phyloP scores from a whole-genome alignment of 1,139 yeast species.

The Candida neerlandica region DNA sequence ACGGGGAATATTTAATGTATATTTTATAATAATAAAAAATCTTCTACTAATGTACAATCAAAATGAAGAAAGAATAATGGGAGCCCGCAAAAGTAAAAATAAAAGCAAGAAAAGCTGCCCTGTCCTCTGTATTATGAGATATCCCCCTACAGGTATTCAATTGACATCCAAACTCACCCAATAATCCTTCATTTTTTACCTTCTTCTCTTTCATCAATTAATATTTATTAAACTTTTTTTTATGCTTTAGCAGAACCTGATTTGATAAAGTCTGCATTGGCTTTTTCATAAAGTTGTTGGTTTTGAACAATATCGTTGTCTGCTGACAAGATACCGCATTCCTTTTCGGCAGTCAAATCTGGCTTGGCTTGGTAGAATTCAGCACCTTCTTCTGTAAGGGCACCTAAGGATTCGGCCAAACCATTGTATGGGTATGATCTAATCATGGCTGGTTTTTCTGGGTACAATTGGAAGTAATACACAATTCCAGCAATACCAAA shows the following conservation, averaged over 20 bases:
- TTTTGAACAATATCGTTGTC: conserved; percentile 33
- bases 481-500: conserved; percentile 57
- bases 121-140: too few species aligned
- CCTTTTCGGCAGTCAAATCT: conserved; percentile 42
- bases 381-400: conserved; percentile 53
- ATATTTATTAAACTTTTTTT: too few species aligned
- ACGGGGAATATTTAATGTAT: background rate
- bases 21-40: background rate
- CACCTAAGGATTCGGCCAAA: conserved; percentile 72
- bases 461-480: conserved; percentile 61
- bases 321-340: conserved; percentile 40
- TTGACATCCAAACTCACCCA: too few species aligned
- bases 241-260: conserved; percentile 20
- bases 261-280: conserved; percentile 41
- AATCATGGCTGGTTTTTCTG: conserved; percentile 69
- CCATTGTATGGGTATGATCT: conserved; percentile 78
- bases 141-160: too few species aligned
- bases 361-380: conserved; percentile 46
- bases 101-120: background rate
- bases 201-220: too few species aligned
- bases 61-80: background rate
- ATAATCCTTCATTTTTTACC: too few species aligned
- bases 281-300: conserved; percentile 35
- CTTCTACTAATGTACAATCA: conserved; percentile 2
- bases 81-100: background rate